Base-by-base conservation (phyloP, 2,329 filamentous ascomycete species). In the Talaromyces pinophilus region DNA sequence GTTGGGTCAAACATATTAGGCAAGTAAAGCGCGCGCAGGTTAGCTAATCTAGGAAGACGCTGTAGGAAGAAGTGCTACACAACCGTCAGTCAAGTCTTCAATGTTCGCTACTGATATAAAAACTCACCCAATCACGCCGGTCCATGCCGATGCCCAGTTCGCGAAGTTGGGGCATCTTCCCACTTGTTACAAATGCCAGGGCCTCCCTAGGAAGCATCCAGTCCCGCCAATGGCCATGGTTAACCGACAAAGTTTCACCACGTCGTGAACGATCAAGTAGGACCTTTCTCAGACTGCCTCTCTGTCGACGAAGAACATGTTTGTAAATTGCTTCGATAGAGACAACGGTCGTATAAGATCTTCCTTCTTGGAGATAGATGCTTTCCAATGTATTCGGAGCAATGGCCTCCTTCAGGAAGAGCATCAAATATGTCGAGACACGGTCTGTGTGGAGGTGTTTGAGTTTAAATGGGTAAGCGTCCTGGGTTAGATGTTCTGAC, bases 311-410 rank as follows among this genome's bases (percentile, higher is more conserved):
- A 65, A 95, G 80, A 6, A 90, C 85, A 13, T 87, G 87, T 66
- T 85, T 86, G 78, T 91, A 92, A 68, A 95, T 90, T 19, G 86
- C 82, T 42, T 92, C 88, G 64, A 93, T 85, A 2, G 85, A 83
- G 0, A 93, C 88, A 7, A 80, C 79, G 0, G 86, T 85, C n/a
- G 81, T 76, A 76, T 85, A 82, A 25, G 77, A 75, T 67, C 84
- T 76, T 71, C 85, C 74, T 81, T 93, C 90, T 76, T 93, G 91
- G 59, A 95, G 78, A 74, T 93, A 93, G 10, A 95, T 82, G 8
- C 88, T 88, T 76, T 95, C 90, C n/a, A 95, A 81, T 33, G 87
- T 90, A 75, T 95, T 92, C 0, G 92, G 92, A 22, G 88, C 89
- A 44, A 95, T 82, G 0, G 90, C 89, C 68, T 93, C 90, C 71